Evolutionary conservation across 2,329 filamentous ascomycete species (phyloP), one percentile per base, ranked within the genome.

Genomic region (Septoria linicola): DNA sequence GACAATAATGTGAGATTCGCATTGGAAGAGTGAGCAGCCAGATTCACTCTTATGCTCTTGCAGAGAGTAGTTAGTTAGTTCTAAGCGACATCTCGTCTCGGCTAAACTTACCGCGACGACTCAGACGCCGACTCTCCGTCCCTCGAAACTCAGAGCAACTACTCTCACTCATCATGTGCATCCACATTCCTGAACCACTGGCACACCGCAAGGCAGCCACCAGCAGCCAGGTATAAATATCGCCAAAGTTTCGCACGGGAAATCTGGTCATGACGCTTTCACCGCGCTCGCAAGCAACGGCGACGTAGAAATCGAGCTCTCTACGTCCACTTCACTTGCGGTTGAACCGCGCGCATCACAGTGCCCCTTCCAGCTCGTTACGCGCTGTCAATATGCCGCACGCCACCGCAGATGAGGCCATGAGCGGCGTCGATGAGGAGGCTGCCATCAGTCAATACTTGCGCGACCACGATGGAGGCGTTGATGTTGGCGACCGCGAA

Each of bases 351-450:
- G 36, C 36, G 16, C 36, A 39, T 11, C 36, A 23, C 5, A 16
- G 17, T 25, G 32, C 39, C 39, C 20, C 19, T 14, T 4, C 8
- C 17, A 30, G 27, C 31, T 14, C 23, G 17, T 19, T 19, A 20
- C 16, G 21, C 41, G 25, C 16, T 52, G 25, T 27, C 47, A 41
- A 46, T 42, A 72, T 72, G 70, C 70, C 70, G 34, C 70, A 72
- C 62, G 69, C 70, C 3, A 65, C 66, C 39, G 57, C 60, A 17
- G 55, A 60, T 31, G 57, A 55, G 42, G 44, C 44, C 20, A 42
- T 52, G 37, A 48, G 40, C 32, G 53, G 25, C 46, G 50, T 45
- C 41, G 57, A 57, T 30, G 64, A 68, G 50, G 62, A 63, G n/a
- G 56, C 55, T 19, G 59, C 63, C 44, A 67, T 68, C 53, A 48